Evolutionary conservation across 225 moss, liverwort and hornwort genomes (phyloP).

Genomic region (Physcomitrium patens): DNA sequence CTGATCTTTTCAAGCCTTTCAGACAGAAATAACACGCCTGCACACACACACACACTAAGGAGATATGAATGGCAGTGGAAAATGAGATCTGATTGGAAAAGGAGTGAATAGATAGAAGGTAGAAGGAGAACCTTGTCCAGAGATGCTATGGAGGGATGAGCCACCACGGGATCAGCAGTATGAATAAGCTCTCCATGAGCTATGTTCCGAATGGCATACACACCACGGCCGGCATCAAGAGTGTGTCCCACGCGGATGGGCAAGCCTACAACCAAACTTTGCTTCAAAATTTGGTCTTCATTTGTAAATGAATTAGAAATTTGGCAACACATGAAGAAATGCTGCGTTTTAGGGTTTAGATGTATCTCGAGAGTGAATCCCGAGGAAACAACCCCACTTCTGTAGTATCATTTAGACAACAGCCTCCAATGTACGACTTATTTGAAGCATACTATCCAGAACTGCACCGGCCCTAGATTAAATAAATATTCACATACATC

Average conservation of each 20-base stretch:
- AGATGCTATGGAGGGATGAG: constrained; percentile 62
- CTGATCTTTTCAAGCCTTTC: constrained; percentile 44
- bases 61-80: neutral
- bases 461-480: neutral
- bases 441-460: neutral
- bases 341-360: constrained; percentile 15
- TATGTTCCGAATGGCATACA: constrained; percentile 75
- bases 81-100: neutral
- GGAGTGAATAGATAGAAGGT: constrained; percentile 1
- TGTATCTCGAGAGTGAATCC: neutral
- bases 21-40: constrained; percentile 65
- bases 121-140: constrained; percentile 45
- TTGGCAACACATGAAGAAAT: constrained; percentile 1
- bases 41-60: constrained; percentile 6
- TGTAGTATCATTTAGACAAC: neutral
- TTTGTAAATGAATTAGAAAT: neutral
- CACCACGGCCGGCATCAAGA: constrained; percentile 68
- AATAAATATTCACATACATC: neutral
- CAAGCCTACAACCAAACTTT: constrained; percentile 34
- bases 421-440: neutral
- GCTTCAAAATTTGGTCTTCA: neutral
- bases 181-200: constrained; percentile 60
- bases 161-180: constrained; percentile 66
- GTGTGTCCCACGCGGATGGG: constrained; percentile 64
- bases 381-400: neutral